These are phyloP conservation scores for Cytospora paraplurivora DNA, from an alignment of 2,329 filamentous ascomycete genomes.

Conservation along the genomic window DNA sequence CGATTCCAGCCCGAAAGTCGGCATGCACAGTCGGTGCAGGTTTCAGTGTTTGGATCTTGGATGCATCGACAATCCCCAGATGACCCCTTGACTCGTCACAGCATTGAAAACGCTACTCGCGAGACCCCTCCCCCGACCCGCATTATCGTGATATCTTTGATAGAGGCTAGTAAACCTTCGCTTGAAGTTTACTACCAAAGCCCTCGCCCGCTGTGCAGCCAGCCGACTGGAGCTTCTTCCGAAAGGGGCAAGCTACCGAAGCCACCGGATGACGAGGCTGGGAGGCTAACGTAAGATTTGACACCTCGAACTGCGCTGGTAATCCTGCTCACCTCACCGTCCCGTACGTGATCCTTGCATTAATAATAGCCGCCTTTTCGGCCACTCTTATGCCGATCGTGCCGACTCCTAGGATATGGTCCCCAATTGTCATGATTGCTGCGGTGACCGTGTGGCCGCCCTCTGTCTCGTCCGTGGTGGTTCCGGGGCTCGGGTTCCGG, in stretches of 20 bases:
- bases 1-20: neutral
- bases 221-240: neutral
- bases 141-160: no score
- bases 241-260: neutral
- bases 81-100: no score
- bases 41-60: neutral
- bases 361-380: conserved; percentile 29
- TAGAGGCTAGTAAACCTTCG: no score
- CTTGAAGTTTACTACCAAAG: no score
- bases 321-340: neutral
- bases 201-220: neutral
- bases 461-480: conserved; percentile 28
- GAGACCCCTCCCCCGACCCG: no score
- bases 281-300: neutral
- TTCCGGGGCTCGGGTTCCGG: conserved; percentile 37
- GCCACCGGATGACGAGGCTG: neutral
- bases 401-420: conserved; percentile 26
- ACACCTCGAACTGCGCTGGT: neutral
- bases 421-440: conserved; percentile 28
- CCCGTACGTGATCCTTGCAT: neutral
- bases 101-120: no score
- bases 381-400: conserved; percentile 27
- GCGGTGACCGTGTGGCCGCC: conserved; percentile 27
- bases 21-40: neutral
- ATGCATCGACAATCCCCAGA: neutral